These are phyloP conservation scores for Microsporum canis DNA, from an alignment of 2,329 filamentous ascomycete species.

Conservation along the genomic window DNA sequence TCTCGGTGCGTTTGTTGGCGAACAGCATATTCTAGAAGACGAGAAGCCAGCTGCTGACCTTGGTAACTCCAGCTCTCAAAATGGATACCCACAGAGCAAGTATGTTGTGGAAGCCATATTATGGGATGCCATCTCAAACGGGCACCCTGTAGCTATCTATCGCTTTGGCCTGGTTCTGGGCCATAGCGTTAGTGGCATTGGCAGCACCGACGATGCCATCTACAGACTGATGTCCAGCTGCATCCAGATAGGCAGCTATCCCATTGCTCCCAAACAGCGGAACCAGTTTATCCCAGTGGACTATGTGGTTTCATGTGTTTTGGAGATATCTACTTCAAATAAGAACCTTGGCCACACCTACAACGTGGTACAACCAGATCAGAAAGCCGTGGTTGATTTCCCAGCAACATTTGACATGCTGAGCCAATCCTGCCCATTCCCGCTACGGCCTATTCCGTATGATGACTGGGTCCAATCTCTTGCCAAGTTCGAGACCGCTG, in stretches of 20 bases:
- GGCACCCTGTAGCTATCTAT: background rate
- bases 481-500: background rate
- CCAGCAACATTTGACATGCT: background rate
- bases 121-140: background rate
- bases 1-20: background rate
- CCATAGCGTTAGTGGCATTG: background rate
- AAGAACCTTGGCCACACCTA: constrained; percentile 15
- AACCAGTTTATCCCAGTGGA: constrained; percentile 9
- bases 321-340: constrained; percentile 16
- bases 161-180: background rate
- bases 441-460: background rate
- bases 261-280: background rate
- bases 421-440: background rate
- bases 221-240: background rate
- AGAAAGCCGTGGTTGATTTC: background rate
- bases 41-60: background rate
- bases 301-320: constrained; percentile 15
- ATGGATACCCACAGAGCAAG: constrained; percentile 74
- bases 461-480: background rate
- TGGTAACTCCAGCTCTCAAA: background rate
- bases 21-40: background rate
- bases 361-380: constrained; percentile 15
- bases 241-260: background rate
- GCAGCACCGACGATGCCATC: background rate
- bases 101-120: constrained; percentile 57